Evolutionary conservation across 345 rosid genomes (phyloP), one percentile per base, ranked within the genome.

Genomic region (Trapa bicornis): DNA sequence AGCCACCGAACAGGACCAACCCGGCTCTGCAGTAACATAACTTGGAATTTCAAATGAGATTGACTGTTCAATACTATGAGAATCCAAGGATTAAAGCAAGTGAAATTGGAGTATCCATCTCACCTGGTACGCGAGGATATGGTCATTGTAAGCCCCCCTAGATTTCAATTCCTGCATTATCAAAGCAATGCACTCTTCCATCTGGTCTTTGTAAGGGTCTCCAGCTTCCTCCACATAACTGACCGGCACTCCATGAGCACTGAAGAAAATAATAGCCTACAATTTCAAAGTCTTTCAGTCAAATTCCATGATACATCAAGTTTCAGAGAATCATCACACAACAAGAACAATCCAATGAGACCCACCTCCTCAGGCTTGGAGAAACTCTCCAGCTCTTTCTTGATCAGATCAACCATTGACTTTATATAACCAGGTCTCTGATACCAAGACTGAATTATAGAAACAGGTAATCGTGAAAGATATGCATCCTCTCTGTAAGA

Each of bases 1-100:
- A 94, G 74, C 97, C 97, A 94, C 47, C 87, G 84, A 62, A 91
- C 96, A 70, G 96, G 99, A 35, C 99, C 97, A 72, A 91, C 99
- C 80, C 99, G 93, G 76, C 96, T 91, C 99, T 94, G 80, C 72
- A 47, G 37, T 13, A 14, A 41, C 17, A 29, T 32, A 43, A 9
- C 29, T 41, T 36, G 57, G 22, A 17, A 39, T 47, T 6, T 10
- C n/a, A 22, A 61, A 65, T 10, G n/a, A 48, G 32, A 37, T 61
- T 13, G 53, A 0, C 38, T 61, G 70, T 41, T 43, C 37, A 17
- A 33, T 7, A n/a, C 69, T 32, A 22, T 57, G 29, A 29, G 8
- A 29, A 29, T 37, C 2, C 13, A n/a, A 22, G 9, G 8, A 57
- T 0, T 6, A 57, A 57, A 57, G 33, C 14, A 58, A 35, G 38